Conservation (phyloP, 1,284 basidiomycete genomes). For the Marasmius oreades region DNA sequence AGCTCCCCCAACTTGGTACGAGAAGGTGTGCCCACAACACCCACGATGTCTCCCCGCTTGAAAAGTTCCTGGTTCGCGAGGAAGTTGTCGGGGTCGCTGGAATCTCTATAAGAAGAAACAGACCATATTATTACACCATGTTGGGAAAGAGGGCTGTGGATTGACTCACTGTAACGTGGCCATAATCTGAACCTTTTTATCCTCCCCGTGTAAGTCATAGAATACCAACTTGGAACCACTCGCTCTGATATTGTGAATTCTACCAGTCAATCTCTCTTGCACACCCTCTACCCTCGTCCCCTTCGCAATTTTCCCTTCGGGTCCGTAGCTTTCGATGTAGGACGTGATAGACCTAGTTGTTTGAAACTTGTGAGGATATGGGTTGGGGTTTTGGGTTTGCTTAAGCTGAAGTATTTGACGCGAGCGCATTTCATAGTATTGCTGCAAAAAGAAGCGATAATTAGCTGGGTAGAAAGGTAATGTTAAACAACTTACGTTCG, state of each 20-base stretch:
- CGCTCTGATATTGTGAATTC: conserved; percentile 88
- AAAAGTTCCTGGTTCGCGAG: conserved; percentile 79
- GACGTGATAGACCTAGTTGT: conserved; percentile 77
- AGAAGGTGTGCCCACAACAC: conserved; percentile 85
- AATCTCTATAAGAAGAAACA: conserved; percentile 50
- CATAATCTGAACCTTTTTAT: conserved; percentile 93
- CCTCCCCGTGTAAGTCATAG: conserved; percentile 94
- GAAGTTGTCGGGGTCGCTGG: conserved; percentile 69
- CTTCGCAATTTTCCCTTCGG: conserved; percentile 63
- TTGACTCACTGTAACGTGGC: conserved; percentile 80
- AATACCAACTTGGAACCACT: conserved; percentile 87
- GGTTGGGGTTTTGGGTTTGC: conserved; percentile 83
- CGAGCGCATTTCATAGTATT: conserved; percentile 95
- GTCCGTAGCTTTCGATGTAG: conserved; percentile 79
- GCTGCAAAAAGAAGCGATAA: conserved; percentile 41
- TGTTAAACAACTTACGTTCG: conserved; percentile 56
- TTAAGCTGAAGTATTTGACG: conserved; percentile 87
- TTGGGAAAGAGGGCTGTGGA: conserved; percentile 14
- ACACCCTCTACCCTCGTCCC: conserved; percentile 56
- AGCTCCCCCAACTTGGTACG: conserved; percentile 97
- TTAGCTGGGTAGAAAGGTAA: background rate
- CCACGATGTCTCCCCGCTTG: conserved; percentile 94
- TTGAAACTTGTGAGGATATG: conserved; percentile 99
- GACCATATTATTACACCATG: background rate
- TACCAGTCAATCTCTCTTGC: conserved; percentile 74